Evolutionary conservation across 2,329 filamentous ascomycete species (phyloP).

Genomic region (Alternaria sp.): DNA sequence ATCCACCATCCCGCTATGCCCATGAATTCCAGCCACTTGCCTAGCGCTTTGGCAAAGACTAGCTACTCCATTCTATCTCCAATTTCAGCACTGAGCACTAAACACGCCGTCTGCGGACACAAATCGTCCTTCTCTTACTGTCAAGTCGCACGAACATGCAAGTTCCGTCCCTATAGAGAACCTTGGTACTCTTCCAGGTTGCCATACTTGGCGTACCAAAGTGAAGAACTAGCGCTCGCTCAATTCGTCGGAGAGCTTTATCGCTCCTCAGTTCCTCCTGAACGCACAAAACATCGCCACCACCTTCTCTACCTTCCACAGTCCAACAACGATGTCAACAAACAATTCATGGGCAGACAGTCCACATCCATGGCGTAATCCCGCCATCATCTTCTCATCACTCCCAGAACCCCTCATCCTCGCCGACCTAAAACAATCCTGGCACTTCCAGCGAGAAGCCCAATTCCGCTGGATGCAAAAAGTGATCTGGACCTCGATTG

Average conservation of each 20-base stretch:
- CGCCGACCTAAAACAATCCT: conserved; percentile 15
- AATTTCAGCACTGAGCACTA: too few species aligned
- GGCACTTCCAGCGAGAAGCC: conserved; percentile 19
- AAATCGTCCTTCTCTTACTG: background rate
- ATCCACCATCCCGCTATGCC: too few species aligned
- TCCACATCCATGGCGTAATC: conserved; percentile 15
- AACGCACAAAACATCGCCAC: conserved; percentile 6
- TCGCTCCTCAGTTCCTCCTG: conserved; percentile 8
- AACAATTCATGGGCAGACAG: conserved; percentile 8
- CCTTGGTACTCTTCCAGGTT: conserved; percentile 9
- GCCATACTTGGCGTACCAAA: conserved; percentile 8
- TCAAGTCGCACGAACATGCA: background rate
- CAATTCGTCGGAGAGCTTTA: background rate
- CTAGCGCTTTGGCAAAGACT: too few species aligned
- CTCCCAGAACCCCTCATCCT: conserved; percentile 12
- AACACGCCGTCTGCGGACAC: too few species aligned
- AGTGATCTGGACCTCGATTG: conserved; percentile 6
- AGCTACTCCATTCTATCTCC: too few species aligned
- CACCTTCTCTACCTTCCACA: conserved; percentile 1
- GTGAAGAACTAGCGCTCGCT: conserved; percentile 6
- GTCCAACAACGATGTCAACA: conserved; percentile 7
- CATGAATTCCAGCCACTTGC: too few species aligned
- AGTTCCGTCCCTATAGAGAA: background rate
- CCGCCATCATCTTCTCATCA: conserved; percentile 7
- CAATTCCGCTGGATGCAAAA: conserved; percentile 14